Base-by-base conservation (phyloP, 192 early-diverging fungal genomes). In the Linderina pennispora region DNA sequence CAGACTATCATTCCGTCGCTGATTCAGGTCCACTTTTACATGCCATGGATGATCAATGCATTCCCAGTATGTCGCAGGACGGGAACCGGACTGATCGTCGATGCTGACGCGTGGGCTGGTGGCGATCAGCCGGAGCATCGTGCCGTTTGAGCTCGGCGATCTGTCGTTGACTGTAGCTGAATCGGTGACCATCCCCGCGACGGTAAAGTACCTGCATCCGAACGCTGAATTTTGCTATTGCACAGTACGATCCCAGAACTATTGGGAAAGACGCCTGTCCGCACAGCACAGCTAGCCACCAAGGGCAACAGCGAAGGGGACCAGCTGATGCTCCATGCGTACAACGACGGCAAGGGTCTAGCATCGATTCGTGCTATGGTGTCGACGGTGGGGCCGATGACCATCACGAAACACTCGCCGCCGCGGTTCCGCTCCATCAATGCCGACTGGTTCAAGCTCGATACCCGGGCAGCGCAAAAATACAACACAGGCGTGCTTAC, bases 121-220 rank as follows among this genome's bases (percentile, higher is more conserved):
- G 22, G 70, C 87, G 15, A 82, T 83, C 46, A 79, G 83, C 33
- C 80, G 88, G n/a, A 82, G 83, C 50, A 82, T 83, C 25, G 86
- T 92, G 19, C 90, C 87, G 0, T 81, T 85, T 50, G 71, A 70
- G 18, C 53, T 88, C 42, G 86, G 86, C 16, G 90, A 92, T 43
- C 75, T 90, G 22, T 74, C 77, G 44, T 63, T 92, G 26, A 90
- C 90, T 0, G 85, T 92, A 53, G 87, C 84, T 33, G 86, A 92
- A 56, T 80, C 80, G 22, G 80, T 91, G 23, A 84, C 88, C 37
- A 82, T 92, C 45, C 88, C 87, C 0, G 90, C 78, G 13, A 75
- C 75, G 34, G 64, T 89, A 20, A 42, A 85, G 2, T 86, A 84
- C 42, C 41, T 88, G 13, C 90, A 92, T 49, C 90, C 88, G 1